Evolutionary conservation across 495 filamentous ascomycete genomes (phyloP).

Genomic region (Cenococcum geophilum): DNA sequence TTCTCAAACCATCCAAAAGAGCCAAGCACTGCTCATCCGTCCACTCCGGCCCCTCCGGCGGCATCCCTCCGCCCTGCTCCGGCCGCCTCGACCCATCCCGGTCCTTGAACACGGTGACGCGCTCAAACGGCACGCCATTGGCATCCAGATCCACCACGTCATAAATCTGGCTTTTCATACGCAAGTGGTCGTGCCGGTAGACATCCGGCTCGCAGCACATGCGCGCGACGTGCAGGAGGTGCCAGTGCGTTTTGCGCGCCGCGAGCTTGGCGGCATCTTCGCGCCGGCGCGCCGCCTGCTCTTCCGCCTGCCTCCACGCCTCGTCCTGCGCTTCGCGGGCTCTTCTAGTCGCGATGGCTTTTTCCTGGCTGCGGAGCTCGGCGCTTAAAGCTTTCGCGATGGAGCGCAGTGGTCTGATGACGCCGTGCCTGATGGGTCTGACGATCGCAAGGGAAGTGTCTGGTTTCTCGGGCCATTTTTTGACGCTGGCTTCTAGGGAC

Average conservation of each 20-base stretch:
- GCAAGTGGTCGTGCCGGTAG: background rate
- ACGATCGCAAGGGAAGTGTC: background rate
- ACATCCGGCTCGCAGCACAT: constrained; percentile 21
- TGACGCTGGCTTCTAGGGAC: background rate
- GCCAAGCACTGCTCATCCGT: constrained; percentile 17
- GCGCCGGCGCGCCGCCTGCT: background rate
- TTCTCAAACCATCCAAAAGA: constrained; percentile 28
- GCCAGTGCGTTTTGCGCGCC: constrained; percentile 5
- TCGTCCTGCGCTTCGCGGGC: background rate
- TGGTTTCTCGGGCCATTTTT: constrained; percentile 3
- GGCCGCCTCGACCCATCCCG: constrained; percentile 20
- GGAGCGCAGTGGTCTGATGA: constrained; percentile 14
- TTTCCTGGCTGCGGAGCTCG: background rate
- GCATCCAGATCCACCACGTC: constrained; percentile 18
- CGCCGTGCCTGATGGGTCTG: background rate
- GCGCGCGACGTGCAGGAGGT: constrained; percentile 20
- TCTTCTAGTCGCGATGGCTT: background rate
- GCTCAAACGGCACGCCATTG: constrained; percentile 31
- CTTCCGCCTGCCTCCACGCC: background rate
- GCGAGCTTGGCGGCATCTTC: background rate
- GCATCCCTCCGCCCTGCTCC: background rate
- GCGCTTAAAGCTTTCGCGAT: background rate
- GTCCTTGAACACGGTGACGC: constrained; percentile 26
- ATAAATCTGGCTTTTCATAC: background rate
- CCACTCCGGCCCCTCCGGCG: constrained; percentile 15